These are phyloP conservation scores for Penicilliopsis zonata DNA, from an alignment of 495 filamentous ascomycete species.

Conservation along the genomic window DNA sequence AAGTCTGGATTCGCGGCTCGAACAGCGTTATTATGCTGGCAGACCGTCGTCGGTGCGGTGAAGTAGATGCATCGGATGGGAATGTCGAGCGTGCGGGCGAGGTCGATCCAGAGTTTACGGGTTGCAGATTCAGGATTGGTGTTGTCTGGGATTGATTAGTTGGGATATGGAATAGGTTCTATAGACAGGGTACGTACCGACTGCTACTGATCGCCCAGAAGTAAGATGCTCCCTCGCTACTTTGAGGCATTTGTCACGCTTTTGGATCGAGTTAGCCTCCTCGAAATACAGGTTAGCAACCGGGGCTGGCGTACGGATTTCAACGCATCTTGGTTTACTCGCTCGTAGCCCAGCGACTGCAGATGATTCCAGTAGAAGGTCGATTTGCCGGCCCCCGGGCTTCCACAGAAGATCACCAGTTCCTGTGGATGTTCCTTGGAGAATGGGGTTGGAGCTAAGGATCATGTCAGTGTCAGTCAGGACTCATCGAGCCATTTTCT, in stretches of 20 bases:
- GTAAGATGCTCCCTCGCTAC: constrained; percentile 52
- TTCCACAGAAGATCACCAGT: constrained; percentile 75
- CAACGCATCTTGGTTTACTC: constrained; percentile 84
- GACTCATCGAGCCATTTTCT: no score
- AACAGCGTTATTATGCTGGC: constrained; percentile 83
- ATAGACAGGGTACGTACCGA: constrained; percentile 46
- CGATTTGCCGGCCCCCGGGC: constrained; percentile 81
- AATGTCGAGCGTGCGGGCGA: constrained; percentile 57
- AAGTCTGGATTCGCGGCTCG: constrained; percentile 52
- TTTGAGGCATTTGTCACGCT: constrained; percentile 79
- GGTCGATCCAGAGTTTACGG: constrained; percentile 57
- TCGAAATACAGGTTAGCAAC: background rate
- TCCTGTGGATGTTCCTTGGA: constrained; percentile 55
- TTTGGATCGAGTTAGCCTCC: constrained; percentile 5
- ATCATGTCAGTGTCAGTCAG: background rate
- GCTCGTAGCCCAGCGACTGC: constrained; percentile 67
- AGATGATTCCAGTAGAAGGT: constrained; percentile 77
- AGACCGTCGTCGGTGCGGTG: constrained; percentile 56
- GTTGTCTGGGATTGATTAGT: constrained; percentile 51
- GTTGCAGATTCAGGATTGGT: constrained; percentile 77
- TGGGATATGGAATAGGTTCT: constrained; percentile 1
- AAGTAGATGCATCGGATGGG: constrained; percentile 84
- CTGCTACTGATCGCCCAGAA: constrained; percentile 53
- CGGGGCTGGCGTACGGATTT: constrained; percentile 49
- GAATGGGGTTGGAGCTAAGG: constrained; percentile 27